Conservation (phyloP, 116 monocot genomes). For the Posidonia oceanica region DNA sequence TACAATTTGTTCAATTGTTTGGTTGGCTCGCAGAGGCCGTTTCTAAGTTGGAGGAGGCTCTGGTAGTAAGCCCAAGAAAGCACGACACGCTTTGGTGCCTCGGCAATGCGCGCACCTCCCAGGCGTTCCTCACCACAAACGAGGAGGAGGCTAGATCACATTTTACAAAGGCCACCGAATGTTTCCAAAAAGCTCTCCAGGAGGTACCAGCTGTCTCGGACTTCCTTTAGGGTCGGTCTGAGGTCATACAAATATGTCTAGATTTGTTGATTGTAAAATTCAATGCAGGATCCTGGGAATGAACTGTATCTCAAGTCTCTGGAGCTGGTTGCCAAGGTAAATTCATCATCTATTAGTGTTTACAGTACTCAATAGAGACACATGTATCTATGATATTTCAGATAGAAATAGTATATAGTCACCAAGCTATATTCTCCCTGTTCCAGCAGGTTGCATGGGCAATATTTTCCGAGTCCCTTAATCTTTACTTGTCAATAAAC, state of each 20-base stretch:
- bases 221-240: not conserved
- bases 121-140: constrained; percentile 14
- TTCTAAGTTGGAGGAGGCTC: constrained; percentile 30
- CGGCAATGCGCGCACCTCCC: constrained; percentile 42
- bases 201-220: constrained; percentile 5
- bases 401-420: too few relatives aligned
- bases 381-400: too few relatives aligned
- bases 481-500: too few relatives aligned
- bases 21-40: constrained; percentile 11
- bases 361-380: too few relatives aligned
- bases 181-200: constrained; percentile 9
- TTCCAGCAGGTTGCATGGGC: too few relatives aligned
- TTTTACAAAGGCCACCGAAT: constrained; percentile 15
- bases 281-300: constrained; percentile 55
- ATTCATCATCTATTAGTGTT: not conserved
- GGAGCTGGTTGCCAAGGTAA: constrained; percentile 53
- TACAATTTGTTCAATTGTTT: not conserved
- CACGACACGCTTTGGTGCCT: constrained; percentile 42
- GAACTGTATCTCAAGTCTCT: constrained; percentile 60
- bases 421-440: too few relatives aligned
- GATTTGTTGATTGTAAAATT: not conserved
- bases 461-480: too few relatives aligned
- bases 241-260: too few relatives aligned
- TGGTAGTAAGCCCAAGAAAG: constrained; percentile 29
- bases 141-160: constrained; percentile 9